phyloP scores from a whole-genome alignment of 2,329 filamentous ascomycete genomes.

The Pseudogymnoascus sp. region DNA sequence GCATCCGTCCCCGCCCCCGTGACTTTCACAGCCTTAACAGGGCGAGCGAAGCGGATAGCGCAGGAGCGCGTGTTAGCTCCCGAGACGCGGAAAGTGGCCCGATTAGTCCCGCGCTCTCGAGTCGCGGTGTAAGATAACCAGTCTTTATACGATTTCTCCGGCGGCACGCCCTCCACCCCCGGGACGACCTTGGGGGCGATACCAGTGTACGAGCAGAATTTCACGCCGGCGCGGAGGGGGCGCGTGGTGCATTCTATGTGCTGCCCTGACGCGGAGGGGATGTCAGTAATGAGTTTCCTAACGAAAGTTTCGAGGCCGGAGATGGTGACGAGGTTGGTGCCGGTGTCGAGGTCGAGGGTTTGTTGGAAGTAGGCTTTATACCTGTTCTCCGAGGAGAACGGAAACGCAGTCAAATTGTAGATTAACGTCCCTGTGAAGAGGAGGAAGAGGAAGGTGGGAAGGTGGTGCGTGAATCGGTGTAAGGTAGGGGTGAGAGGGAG shows the following conservation, averaged over 20 bases:
- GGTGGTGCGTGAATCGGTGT: slow-evolving; percentile 76
- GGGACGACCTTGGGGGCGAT: slow-evolving; percentile 58
- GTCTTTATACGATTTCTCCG: slow-evolving; percentile 40
- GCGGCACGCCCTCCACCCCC: slow-evolving; percentile 36
- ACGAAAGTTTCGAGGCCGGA: slow-evolving; percentile 64
- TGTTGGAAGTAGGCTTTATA: slow-evolving; percentile 88
- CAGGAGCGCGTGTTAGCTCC: slow-evolving; percentile 76
- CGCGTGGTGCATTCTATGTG: slow-evolving; percentile 45
- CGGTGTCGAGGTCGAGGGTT: slow-evolving; percentile 67
- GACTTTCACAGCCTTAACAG: slow-evolving; percentile 60
- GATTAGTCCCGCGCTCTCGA: slow-evolving; percentile 37
- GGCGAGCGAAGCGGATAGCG: slow-evolving; percentile 63
- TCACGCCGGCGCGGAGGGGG: slow-evolving; percentile 45
- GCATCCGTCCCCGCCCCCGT: slow-evolving; percentile 54
- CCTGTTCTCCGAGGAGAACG: slow-evolving; percentile 72
- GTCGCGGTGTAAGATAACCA: slow-evolving; percentile 64
- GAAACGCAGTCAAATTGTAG: slow-evolving; percentile 83
- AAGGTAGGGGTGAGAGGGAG: slow-evolving; percentile 77
- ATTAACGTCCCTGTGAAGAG: slow-evolving; percentile 70
- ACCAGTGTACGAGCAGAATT: slow-evolving; percentile 66
- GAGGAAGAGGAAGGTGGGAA: slow-evolving; percentile 70
- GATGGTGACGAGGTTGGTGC: slow-evolving; percentile 63
- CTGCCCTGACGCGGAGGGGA: slow-evolving; percentile 66
- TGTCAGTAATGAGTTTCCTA: slow-evolving; percentile 55
- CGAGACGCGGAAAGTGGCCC: slow-evolving; percentile 58